Base-by-base conservation (phyloP, 768 basidiomycete species). In the Lepiota brunneoincarnata region DNA sequence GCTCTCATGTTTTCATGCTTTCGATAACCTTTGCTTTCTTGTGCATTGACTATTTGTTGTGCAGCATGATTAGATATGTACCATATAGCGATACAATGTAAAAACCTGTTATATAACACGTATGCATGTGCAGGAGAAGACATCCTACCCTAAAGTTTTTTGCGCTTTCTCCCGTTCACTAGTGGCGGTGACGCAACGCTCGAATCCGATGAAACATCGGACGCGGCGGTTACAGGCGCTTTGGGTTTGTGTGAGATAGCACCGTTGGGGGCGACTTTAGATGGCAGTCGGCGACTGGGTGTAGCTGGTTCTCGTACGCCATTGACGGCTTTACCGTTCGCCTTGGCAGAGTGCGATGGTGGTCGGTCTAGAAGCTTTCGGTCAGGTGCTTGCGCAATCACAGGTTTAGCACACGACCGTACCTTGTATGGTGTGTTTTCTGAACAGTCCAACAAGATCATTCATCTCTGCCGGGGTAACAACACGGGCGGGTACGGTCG, bases 111-210 rank as follows among this genome's bases (percentile, higher is more conserved):
- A 50, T 46, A 51, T 56, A 46, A 56, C 31, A 54, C n/a, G n/a
- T 51, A 43, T 51, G 39, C 49, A 44, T 46, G 41, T 35, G 28
- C 37, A 14, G 20, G 52, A 24, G 21, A 31, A 18, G 35, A 39
- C 40, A 46, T 26, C 35, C 31, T 49, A 39, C 40, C 68, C 15
- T 73, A 55, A 6, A 72, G 71, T 61, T 80, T 82, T 70, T 82
- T 84, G 56, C 83, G 74, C 64, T 84, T 84, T 67, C 75, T 80
- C 23, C 80, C 77, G 51, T 74, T 75, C 34, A 67, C 62, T 17
- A 67, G 39, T 18, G 66, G 51, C 10, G 58, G 58, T 18, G 72
- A 49, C 15, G 26, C 14, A 10, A 10, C 31, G 24, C 26, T 47
- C 9, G 66, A 44, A 28, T 64, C 54, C 34, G 56, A 45, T 7